Percentiles rank a stretch among this genome's conserved stretches.
phyloP scores from a whole-genome alignment of 805 yeast genomes.

The Wickerhamiella nectarea region DNA sequence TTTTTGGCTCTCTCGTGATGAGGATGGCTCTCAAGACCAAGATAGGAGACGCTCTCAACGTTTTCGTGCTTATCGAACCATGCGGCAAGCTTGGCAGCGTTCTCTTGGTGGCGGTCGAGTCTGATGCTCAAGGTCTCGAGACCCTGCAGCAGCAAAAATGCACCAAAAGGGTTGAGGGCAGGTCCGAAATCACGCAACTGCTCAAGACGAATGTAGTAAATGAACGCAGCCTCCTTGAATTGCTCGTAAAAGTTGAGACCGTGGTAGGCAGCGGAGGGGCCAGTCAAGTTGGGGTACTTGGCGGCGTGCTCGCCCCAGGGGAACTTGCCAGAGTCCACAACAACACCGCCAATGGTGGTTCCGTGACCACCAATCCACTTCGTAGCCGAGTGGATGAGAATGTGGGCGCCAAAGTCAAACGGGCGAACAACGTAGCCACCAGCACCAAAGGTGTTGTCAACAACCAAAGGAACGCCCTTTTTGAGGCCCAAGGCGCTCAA shows the following conservation, averaged over 20 bases:
- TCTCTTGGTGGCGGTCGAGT: conserved; percentile 80
- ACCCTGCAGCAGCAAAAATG: conserved; percentile 81
- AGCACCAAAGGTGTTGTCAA: conserved; percentile 94
- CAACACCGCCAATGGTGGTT: conserved; percentile 80
- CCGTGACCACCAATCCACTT: conserved; percentile 99
- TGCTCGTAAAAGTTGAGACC: conserved; percentile 74
- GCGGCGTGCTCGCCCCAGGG: conserved; percentile 79
- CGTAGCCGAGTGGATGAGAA: conserved; percentile 87
- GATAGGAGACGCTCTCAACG: conserved; percentile 83
- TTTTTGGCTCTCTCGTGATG: conserved; percentile 73
- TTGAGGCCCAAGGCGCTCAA: conserved; percentile 67
- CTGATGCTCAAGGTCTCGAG: conserved; percentile 87
- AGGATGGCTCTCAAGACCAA: conserved; percentile 70
- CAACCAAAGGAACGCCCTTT: conserved; percentile 79
- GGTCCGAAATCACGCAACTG: conserved; percentile 77
- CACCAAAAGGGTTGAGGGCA: conserved; percentile 70
- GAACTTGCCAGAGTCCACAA: conserved; percentile 63
- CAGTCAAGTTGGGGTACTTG: conserved; percentile 79
- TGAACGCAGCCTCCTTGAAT: conserved; percentile 26
- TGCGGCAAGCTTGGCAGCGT: conserved; percentile 68
- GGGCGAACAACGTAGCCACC: conserved; percentile 85
- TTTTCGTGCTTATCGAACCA: conserved; percentile 52
- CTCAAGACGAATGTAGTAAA: conserved; percentile 18
- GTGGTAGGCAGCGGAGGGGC: conserved; percentile 90
- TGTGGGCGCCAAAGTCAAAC: conserved; percentile 79